These are phyloP conservation scores for Nepenthes gracilis DNA, from an alignment of 148 eudicot genomes.

Conservation along the genomic window DNA sequence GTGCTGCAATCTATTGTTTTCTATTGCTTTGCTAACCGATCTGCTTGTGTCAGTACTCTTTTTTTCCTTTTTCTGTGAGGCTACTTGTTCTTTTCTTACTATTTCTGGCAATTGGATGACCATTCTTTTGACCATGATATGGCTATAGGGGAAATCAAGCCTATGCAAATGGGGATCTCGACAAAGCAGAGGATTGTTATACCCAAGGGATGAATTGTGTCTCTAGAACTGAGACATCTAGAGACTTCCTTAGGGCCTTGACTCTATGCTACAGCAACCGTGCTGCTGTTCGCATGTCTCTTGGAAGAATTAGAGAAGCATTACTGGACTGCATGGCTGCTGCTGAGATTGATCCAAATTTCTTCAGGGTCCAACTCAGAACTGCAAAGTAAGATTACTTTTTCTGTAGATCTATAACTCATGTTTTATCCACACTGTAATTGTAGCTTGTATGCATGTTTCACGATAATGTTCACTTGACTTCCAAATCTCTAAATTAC, in stretches of 20 bases:
- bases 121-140: background rate
- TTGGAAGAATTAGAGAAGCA: conserved; percentile 83
- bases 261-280: conserved; percentile 93
- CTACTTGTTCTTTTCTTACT: too few relatives aligned
- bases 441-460: background rate
- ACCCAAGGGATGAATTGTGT: conserved; percentile 77
- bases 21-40: too few relatives aligned
- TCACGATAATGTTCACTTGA: background rate
- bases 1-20: background rate
- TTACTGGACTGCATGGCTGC: conserved; percentile 71
- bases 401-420: background rate
- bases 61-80: too few relatives aligned
- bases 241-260: conserved; percentile 66
- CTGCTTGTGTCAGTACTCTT: too few relatives aligned
- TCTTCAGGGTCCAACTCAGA: conserved; percentile 78
- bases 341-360: conserved; percentile 63
- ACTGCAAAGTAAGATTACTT: conserved; percentile 67
- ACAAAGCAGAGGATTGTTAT: conserved; percentile 78
- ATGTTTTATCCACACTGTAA: background rate
- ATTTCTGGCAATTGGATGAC: background rate
- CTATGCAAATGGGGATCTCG: conserved; percentile 62
- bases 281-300: conserved; percentile 85
- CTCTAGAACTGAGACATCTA: conserved; percentile 55
- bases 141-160: conserved; percentile 89
- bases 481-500: too few relatives aligned